These are phyloP conservation scores for Lasiosphaeria hispida DNA, from an alignment of 495 filamentous ascomycete genomes.

Conservation along the genomic window DNA sequence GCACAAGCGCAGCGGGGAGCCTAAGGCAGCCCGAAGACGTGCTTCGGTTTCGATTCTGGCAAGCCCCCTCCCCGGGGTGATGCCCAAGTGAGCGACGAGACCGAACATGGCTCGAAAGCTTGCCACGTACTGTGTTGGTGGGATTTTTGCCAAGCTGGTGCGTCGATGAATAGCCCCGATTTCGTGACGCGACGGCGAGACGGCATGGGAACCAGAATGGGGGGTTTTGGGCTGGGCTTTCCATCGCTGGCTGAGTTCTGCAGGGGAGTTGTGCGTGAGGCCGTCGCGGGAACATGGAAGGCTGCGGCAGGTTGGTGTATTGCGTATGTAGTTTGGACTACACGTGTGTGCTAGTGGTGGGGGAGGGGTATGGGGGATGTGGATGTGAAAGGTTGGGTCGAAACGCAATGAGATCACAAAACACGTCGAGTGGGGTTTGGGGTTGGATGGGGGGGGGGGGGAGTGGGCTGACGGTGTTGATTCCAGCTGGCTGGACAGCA, in stretches of 20 bases:
- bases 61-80: background rate
- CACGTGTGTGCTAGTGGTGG: background rate
- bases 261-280: background rate
- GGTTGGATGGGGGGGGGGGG: background rate
- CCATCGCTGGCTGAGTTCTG: too few relatives aligned
- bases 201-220: background rate
- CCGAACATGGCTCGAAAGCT: slow-evolving; percentile 5
- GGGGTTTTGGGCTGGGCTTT: background rate
- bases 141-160: background rate
- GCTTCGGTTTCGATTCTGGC: too few relatives aligned
- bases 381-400: slow-evolving; percentile 9
- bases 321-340: too few relatives aligned
- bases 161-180: slow-evolving; percentile 3
- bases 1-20: too few relatives aligned
- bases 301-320: too few relatives aligned
- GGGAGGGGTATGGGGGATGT: background rate
- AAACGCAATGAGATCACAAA: slow-evolving; percentile 4
- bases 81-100: background rate
- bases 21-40: too few relatives aligned
- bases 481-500: too few relatives aligned
- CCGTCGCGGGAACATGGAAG: background rate
- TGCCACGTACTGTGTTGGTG: slow-evolving; percentile 10
- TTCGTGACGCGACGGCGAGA: background rate
- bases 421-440: background rate
- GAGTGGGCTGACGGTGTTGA: too few relatives aligned